Base-by-base conservation (phyloP, 805 yeast genomes). In the Suhomyces canberraensis region DNA sequence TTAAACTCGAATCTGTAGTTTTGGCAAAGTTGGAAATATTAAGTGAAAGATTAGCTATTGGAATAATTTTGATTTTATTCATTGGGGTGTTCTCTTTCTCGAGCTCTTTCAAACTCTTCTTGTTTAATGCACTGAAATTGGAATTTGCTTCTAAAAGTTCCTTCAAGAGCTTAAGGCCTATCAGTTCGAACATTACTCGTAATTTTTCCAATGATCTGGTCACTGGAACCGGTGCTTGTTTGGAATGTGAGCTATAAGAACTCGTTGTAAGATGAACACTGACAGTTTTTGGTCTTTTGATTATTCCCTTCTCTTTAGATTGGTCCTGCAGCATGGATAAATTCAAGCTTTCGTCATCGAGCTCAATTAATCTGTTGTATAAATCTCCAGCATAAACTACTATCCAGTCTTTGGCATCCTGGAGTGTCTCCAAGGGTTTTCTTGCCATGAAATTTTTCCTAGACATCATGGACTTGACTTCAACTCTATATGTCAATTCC, bases 381-480 rank as follows among this genome's bases (percentile, higher is more conserved):
- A 91, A 59, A 50, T 91, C 98, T 0, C 89, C 90, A 2, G 84
- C 73, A 63, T 81, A 90, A 0, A 91, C 95, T 25, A 71, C 77
- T 6, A 91, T 61, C 98, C 98, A 91, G 15, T 78, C 79, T 4
- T 66, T 45, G 16, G 85, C 76, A 47, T 86, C 95, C 2, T 63
- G 64, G 5, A 71, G 43, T 2, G 69, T 67, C 3, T 58, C 59
- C 2, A 90, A 78, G 0, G 64, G 66, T 4, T 78, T 64, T 8
- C 68, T 66, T 0, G 76, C 73, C 33, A 81, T 60, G 57, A 91
- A 81, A 52, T 89, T 87, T 54, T 93, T 93, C 33, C 81, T 80
- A 0, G 96, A 83, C 61, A 81, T 80, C 98, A 93, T 91, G 0
- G 95, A 81, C 54, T 89, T 87, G 7, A 85, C 69, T 17, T 79